A percentile compares a stretch with the other conserved stretches of the same genome.
Evolutionary conservation across 495 filamentous ascomycete genomes (phyloP).

Genomic region (Daldinia loculata): DNA sequence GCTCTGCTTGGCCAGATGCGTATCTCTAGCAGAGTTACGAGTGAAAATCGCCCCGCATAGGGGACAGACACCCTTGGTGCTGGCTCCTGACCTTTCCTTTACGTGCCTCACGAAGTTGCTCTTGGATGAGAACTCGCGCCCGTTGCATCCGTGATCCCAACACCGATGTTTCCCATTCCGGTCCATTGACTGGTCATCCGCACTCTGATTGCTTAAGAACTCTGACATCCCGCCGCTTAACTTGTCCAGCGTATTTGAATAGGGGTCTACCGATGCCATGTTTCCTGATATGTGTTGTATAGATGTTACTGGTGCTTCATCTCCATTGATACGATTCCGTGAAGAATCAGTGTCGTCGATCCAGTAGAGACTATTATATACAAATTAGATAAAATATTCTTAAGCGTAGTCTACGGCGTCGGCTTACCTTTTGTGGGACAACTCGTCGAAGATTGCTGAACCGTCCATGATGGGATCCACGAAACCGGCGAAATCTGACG

Average conservation of each 20-base stretch:
- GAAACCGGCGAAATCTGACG: constrained; percentile 32
- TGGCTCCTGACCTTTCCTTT: constrained; percentile 87
- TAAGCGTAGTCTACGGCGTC: background rate
- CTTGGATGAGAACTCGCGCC: constrained; percentile 92
- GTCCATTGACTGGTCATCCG: constrained; percentile 26
- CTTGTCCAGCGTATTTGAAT: constrained; percentile 37
- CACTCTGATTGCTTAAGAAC: constrained; percentile 31
- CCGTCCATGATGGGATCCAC: constrained; percentile 34
- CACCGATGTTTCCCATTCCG: constrained; percentile 76
- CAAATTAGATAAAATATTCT: constrained; percentile 14
- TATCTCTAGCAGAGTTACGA: constrained; percentile 86
- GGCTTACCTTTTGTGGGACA: constrained; percentile 40
- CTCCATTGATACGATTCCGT: constrained; percentile 42
- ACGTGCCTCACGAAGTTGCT: constrained; percentile 92
- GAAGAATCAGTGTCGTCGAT: constrained; percentile 39
- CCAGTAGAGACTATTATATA: constrained; percentile 33
- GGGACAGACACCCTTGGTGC: constrained; percentile 83
- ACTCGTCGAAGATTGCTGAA: constrained; percentile 39
- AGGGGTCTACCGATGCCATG: constrained; percentile 20
- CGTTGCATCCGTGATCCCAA: constrained; percentile 95
- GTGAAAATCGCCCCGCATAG: constrained; percentile 92
- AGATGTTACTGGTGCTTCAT: constrained; percentile 34
- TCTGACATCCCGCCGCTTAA: constrained; percentile 35
- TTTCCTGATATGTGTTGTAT: constrained; percentile 42
- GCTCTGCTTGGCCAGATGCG: constrained; percentile 66